Conservation (phyloP, 768 basidiomycete species). For the Gautieria morchelliformis region DNA sequence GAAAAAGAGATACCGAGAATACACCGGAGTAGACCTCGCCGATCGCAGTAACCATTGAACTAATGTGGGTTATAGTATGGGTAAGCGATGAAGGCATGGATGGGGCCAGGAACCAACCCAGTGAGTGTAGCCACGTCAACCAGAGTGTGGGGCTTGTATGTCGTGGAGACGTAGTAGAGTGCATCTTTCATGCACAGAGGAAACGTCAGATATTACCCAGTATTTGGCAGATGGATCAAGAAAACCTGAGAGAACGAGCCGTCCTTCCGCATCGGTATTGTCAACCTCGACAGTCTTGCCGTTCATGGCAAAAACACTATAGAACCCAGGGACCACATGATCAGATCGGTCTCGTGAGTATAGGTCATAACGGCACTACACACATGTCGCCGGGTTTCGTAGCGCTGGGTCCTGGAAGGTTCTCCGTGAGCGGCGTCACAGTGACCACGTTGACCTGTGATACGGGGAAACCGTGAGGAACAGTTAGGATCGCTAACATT, state of each 20-base stretch:
- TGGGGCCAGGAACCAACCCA: constrained; percentile 31
- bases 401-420: constrained; percentile 64
- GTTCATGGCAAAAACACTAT: constrained; percentile 76
- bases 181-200: constrained; percentile 41
- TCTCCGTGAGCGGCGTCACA: constrained; percentile 70
- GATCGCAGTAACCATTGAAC: constrained; percentile 63
- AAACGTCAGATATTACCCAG: background rate
- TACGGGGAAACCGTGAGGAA: background rate
- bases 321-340: no score
- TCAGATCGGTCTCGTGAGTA: no score
- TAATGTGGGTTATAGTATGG: constrained; percentile 18
- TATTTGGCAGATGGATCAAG: background rate
- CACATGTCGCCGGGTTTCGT: constrained; percentile 81
- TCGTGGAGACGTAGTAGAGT: constrained; percentile 69
- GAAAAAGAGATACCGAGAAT: constrained; percentile 42
- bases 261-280: constrained; percentile 81
- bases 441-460: constrained; percentile 66
- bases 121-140: constrained; percentile 87
- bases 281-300: constrained; percentile 82
- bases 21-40: constrained; percentile 74
- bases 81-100: background rate
- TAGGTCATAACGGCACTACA: background rate
- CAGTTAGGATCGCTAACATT: background rate
- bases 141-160: constrained; percentile 71
- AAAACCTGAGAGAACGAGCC: constrained; percentile 63